A percentile compares a stretch with the other conserved stretches of the same genome.
phyloP scores from a whole-genome alignment of 176 grass and related monocot genomes.

The Phoenix roebelenii region DNA sequence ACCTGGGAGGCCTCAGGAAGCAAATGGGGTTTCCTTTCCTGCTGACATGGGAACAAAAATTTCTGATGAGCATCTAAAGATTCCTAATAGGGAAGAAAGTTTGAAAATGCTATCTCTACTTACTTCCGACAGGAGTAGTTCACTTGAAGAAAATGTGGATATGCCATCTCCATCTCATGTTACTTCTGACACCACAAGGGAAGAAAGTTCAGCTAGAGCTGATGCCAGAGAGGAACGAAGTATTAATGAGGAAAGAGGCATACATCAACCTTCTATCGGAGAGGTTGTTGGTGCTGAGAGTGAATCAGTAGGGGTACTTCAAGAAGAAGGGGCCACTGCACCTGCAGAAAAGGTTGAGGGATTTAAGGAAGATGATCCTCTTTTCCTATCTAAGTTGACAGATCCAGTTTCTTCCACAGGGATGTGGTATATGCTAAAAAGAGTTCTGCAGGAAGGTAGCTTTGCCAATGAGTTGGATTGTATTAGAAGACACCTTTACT shows the following conservation, averaged over 20 bases:
- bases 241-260: conserved; percentile 12
- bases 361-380: conserved; percentile 9
- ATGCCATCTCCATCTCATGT: too few species aligned
- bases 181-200: too few species aligned
- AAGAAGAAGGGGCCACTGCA: neutral
- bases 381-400: neutral
- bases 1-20: neutral
- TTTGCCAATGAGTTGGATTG: conserved; percentile 34
- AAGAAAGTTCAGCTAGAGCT: conserved; percentile 22
- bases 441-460: neutral
- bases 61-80: conserved; percentile 10
- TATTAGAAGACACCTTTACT: conserved; percentile 52
- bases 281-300: conserved; percentile 24
- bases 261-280: conserved; percentile 4
- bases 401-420: neutral
- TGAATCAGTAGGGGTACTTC: conserved; percentile 3
- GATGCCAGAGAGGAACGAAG: conserved; percentile 13
- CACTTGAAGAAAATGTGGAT: too few species aligned
- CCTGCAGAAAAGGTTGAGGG: neutral
- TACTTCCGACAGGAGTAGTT: too few species aligned
- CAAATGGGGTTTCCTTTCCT: neutral
- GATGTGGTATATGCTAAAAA: neutral
- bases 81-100: neutral
- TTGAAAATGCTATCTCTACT: neutral
- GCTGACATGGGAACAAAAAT: neutral